Evolutionary conservation across 805 yeast species (phyloP), one percentile per base, ranked within the genome.

Genomic region (Hanseniaspora thailandica): DNA sequence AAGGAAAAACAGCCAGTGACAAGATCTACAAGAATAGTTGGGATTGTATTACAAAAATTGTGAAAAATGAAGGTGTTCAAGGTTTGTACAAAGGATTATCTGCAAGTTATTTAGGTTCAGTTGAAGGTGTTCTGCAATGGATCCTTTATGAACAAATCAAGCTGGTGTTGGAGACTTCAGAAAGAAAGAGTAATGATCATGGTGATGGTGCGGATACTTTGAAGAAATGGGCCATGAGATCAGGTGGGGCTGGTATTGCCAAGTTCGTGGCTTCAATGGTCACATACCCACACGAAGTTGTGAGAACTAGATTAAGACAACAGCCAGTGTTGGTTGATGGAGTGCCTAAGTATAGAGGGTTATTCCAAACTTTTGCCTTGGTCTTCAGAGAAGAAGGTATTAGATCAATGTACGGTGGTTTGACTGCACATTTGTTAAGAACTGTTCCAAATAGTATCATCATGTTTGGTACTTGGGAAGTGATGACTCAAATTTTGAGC

Each of bases 401-500:
- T 50, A 82, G 76, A 7, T 84, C 96, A 12, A 84, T 93, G 87
- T 93, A 93, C 65, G 96, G 99, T 54, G 99, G 99, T 0, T 74
- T 93, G 62, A 93, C 99, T 1, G 97, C 99, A 4, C 99, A 93
- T 69, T 71, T 93, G 62, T 76, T 93, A 71, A 79, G 98, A 68
- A 93, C 98, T 0, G 98, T 93, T 50, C 99, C 99, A 3, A 93
- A 93, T 69, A 85, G 95, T 63, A 88, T 93, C 65, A 90, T 93
- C 60, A 93, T 93, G 98, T 93, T 93, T 72, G 98, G 99, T 45
- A 89, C 97, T 3, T 93, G 97, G 97, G 99, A 93, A 65, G 66
- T 93, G 33, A 80, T 84, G 53, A 80, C 83, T 46, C 76, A 75
- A 55, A 59, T 78, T n/a, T 66, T 82, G 26, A 76, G 81, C 15